These are phyloP conservation scores for Chernovozyma aurita DNA, from an alignment of 1,139 yeast genomes.

Conservation along the genomic window DNA sequence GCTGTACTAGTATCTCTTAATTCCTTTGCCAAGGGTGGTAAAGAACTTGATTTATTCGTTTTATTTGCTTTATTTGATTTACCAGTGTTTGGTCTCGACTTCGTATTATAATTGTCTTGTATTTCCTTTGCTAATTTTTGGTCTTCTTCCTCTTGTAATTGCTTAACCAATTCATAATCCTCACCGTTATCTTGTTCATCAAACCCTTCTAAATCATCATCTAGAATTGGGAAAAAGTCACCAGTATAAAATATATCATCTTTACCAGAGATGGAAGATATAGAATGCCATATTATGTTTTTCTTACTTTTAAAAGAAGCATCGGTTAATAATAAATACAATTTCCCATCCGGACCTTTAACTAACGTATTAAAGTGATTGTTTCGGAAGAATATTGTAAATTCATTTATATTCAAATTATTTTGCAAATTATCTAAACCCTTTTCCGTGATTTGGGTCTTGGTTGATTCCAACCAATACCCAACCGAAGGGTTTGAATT, in stretches of 20 bases:
- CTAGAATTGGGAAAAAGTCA: slow-evolving; percentile 44
- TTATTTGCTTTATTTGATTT: slow-evolving; percentile 1
- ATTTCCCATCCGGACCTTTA: slow-evolving; percentile 44
- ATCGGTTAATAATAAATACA: slow-evolving; percentile 70
- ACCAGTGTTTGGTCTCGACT: slow-evolving; percentile 3
- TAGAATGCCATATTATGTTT: slow-evolving; percentile 71
- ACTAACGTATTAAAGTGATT: slow-evolving; percentile 77
- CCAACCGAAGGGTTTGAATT: slow-evolving; percentile 15
- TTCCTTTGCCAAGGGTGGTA: slow-evolving; percentile 2
- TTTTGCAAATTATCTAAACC: slow-evolving; percentile 52
- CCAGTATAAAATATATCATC: slow-evolving; percentile 67
- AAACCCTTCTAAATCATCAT: slow-evolving; percentile 15
- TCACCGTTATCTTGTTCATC: slow-evolving; percentile 14
- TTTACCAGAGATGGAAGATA: slow-evolving; percentile 60
- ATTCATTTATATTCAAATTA: slow-evolving; percentile 32
- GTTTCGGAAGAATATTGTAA: slow-evolving; percentile 73
- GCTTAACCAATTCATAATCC: slow-evolving; percentile 46
- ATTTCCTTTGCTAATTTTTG: slow-evolving; percentile 45
- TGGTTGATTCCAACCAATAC: slow-evolving; percentile 47
- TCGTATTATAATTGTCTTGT: slow-evolving; percentile 26
- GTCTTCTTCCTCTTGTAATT: slow-evolving; percentile 64
- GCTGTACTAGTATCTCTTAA: slow-evolving; percentile 8
- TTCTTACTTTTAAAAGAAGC: slow-evolving; percentile 47
- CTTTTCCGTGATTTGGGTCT: slow-evolving; percentile 64
- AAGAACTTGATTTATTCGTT: too few species aligned